Conservation (phyloP, 1,139 yeast species). For the Debaryomyces sp. region DNA sequence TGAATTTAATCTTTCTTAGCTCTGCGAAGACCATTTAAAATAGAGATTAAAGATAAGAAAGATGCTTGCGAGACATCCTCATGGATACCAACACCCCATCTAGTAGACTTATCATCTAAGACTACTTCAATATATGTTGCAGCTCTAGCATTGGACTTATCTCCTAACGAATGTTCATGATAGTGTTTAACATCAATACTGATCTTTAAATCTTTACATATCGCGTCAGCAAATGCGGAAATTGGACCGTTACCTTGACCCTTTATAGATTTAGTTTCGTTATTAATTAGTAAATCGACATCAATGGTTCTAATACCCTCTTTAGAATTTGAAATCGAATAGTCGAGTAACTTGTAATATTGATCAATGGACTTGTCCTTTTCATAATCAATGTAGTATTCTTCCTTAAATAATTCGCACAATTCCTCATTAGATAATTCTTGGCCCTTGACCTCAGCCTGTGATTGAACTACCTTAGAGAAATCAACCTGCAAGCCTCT, state of each 20-base stretch:
- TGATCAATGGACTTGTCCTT: conserved; percentile 29
- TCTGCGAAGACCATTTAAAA: conserved; percentile 55
- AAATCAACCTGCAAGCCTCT: conserved; percentile 89
- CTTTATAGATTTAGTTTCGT: conserved; percentile 46
- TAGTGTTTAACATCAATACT: conserved; percentile 76
- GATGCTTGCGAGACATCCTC: conserved; percentile 94
- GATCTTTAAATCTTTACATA: conserved; percentile 59
- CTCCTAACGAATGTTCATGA: conserved; percentile 91
- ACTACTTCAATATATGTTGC: conserved; percentile 81
- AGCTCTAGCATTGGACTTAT: conserved; percentile 83
- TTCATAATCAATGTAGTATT: conserved; percentile 64
- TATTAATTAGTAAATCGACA: conserved; percentile 49
- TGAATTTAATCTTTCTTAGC: conserved; percentile 5
- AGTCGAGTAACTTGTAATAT: conserved; percentile 53
- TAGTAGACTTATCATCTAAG: conserved; percentile 50
- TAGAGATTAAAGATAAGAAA: conserved; percentile 75
- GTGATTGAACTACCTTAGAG: conserved; percentile 78
- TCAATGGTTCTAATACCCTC: conserved; percentile 35
- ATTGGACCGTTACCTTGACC: conserved; percentile 96
- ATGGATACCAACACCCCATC: conserved; percentile 96
- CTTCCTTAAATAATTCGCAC: conserved; percentile 69
- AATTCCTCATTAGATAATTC: conserved; percentile 82
- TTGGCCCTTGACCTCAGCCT: conserved; percentile 82
- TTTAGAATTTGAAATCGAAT: conserved; percentile 41
- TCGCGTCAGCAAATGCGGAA: conserved; percentile 84